phyloP scores from a whole-genome alignment of 306 rosid genomes.

The Crotalaria pallida region DNA sequence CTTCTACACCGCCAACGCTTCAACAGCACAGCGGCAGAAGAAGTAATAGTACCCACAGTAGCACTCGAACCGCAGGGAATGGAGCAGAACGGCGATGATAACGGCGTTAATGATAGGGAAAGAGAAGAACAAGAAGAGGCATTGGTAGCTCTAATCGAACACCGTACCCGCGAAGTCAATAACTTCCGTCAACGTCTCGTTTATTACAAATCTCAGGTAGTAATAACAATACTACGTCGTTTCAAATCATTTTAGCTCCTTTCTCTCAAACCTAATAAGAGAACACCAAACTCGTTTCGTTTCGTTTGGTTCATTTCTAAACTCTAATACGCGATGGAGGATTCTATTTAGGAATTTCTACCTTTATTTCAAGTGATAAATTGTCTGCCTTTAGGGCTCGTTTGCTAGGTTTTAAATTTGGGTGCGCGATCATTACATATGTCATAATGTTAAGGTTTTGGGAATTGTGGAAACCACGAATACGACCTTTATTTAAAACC shows the following conservation, averaged over 20 bases:
- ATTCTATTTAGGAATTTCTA: background rate
- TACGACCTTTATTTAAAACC: too few species aligned
- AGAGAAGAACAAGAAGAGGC: conserved; percentile 76
- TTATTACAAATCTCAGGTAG: conserved; percentile 73
- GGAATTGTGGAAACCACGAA: too few species aligned
- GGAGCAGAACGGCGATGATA: background rate
- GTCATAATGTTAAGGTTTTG: too few species aligned
- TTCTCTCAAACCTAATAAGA: background rate
- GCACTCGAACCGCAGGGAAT: background rate
- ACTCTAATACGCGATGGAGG: background rate
- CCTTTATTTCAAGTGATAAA: background rate
- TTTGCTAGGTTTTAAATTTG: too few species aligned
- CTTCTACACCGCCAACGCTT: too few species aligned
- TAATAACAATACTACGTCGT: too few species aligned
- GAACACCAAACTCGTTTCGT: too few species aligned
- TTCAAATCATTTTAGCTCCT: too few species aligned
- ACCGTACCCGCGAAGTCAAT: conserved; percentile 68
- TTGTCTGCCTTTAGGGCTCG: background rate
- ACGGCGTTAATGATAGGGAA: conserved; percentile 6
- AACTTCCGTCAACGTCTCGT: conserved; percentile 51
- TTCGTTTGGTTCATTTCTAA: background rate
- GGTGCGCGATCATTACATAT: too few species aligned
- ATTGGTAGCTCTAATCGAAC: conserved; percentile 77
- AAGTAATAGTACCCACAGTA: background rate
- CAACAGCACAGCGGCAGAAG: background rate